Evolutionary conservation across 2,329 filamentous ascomycete species (phyloP).

Genomic region (Paraphoma sp.): DNA sequence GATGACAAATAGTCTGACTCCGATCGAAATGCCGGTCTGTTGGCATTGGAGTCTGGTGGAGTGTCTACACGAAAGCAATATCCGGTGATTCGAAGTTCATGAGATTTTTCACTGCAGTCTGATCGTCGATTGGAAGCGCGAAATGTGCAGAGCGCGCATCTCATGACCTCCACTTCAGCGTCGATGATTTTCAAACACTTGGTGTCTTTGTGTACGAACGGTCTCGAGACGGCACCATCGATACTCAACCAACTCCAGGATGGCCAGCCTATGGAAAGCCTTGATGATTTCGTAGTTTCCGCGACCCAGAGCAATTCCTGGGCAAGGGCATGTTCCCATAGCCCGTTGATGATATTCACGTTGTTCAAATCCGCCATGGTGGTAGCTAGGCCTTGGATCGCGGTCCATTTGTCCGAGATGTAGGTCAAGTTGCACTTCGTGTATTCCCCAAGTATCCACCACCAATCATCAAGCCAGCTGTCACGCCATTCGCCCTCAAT

Average conservation of each 20-base stretch:
- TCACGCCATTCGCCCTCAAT: neutral
- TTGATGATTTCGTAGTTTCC: neutral
- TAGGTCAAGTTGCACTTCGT: constrained; percentile 3
- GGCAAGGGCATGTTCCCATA: neutral
- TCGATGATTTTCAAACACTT: neutral
- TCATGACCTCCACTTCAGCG: neutral
- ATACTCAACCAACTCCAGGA: constrained; percentile 9
- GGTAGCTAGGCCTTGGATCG: constrained; percentile 4
- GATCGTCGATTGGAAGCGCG: too few species aligned
- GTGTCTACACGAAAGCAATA: too few species aligned
- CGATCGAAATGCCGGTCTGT: too few species aligned
- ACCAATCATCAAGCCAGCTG: constrained; percentile 1
- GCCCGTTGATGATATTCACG: neutral
- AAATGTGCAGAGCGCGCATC: neutral
- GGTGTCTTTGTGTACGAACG: neutral
- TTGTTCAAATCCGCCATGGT: neutral
- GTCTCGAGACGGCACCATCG: neutral
- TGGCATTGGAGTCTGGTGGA: too few species aligned
- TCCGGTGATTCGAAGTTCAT: too few species aligned
- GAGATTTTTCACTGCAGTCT: too few species aligned
- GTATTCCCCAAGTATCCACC: constrained; percentile 1
- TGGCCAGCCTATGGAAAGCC: neutral
- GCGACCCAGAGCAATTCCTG: neutral
- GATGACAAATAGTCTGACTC: too few species aligned
- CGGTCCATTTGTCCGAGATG: constrained; percentile 8